Evolutionary conservation across 2,329 filamentous ascomycete species (phyloP).

Genomic region (Xylogone sp.): DNA sequence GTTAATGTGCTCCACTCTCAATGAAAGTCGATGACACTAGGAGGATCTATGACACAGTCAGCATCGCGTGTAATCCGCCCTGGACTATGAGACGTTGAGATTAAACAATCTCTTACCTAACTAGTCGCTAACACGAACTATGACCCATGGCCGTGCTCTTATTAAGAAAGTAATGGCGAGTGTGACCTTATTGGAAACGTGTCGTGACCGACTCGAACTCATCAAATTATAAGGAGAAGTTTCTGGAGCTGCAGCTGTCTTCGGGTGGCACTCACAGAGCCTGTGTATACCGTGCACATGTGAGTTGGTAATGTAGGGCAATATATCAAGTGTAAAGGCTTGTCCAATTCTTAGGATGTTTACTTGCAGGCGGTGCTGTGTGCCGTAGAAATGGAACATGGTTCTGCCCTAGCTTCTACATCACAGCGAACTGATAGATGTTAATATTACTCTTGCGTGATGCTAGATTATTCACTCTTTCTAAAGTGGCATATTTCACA

Average conservation of each 20-base stretch:
- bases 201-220: neutral
- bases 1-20: slow-evolving; percentile 66
- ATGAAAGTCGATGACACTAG: slow-evolving; percentile 18
- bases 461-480: neutral
- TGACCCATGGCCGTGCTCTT: neutral
- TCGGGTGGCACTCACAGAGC: neutral
- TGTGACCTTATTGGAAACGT: neutral
- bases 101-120: neutral
- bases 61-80: neutral
- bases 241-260: neutral
- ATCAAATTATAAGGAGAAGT: neutral
- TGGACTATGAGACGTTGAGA: neutral
- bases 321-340: neutral
- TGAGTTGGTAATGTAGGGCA: neutral
- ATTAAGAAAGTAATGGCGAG: neutral
- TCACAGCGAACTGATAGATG: neutral
- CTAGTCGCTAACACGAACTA: neutral
- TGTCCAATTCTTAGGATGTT: neutral
- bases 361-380: neutral
- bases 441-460: neutral
- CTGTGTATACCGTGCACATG: neutral
- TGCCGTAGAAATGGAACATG: neutral
- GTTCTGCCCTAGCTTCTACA: neutral
- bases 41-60: neutral
- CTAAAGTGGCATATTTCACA: neutral